Conservation (phyloP, 2,329 filamentous ascomycete species). For the Atkinsonella texensis region DNA sequence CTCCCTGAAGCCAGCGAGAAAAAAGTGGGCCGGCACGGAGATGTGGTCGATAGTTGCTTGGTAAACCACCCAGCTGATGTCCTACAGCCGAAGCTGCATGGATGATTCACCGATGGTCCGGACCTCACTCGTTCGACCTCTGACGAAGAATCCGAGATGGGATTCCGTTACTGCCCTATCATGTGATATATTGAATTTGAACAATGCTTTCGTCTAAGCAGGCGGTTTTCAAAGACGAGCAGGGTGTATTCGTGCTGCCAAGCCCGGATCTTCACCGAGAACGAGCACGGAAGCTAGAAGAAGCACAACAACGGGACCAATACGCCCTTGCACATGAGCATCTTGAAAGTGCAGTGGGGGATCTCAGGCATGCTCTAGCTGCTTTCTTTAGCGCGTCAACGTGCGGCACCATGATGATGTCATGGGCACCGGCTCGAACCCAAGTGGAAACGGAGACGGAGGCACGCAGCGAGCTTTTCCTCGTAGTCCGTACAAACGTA, state of each 20-base stretch:
- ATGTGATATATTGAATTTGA: no score
- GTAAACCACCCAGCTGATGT: background rate
- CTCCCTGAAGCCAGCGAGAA: no score
- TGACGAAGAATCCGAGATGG: background rate
- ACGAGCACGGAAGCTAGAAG: no score
- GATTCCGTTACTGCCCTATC: no score
- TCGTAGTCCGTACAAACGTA: no score
- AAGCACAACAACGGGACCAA: no score
- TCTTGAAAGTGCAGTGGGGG: no score
- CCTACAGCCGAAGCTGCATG: background rate
- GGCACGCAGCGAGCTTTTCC: background rate
- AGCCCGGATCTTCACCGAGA: no score
- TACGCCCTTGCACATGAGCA: no score
- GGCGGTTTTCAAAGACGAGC: no score
- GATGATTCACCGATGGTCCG: background rate
- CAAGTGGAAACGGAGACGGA: background rate
- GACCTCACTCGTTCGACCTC: background rate
- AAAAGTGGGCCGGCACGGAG: background rate
- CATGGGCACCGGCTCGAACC: conserved; percentile 11
- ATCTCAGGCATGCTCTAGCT: background rate
- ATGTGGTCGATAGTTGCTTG: background rate
- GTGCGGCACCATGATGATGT: conserved; percentile 20
- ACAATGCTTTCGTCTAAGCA: no score
- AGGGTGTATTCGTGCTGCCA: no score
- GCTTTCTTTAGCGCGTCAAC: background rate